Evolutionary conservation across 805 yeast genomes (phyloP).

Genomic region (Wickerhamomyces chambardii): DNA sequence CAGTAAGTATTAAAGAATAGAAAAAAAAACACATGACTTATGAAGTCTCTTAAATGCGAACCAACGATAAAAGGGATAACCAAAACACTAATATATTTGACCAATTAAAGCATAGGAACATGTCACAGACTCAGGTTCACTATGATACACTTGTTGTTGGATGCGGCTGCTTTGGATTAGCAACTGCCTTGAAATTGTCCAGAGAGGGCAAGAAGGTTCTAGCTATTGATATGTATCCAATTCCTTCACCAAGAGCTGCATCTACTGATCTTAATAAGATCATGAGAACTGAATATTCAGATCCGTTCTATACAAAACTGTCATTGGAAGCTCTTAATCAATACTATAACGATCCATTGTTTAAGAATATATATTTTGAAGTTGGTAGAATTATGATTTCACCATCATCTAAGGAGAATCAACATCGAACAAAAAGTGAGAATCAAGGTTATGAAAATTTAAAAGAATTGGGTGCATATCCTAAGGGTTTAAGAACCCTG

Average conservation of each 20-base stretch:
- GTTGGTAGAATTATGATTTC: conserved; percentile 33
- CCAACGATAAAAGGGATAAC: too few relatives aligned
- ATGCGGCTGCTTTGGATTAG: conserved; percentile 38
- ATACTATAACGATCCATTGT: conserved; percentile 28
- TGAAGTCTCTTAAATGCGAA: too few relatives aligned
- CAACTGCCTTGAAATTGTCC: conserved; percentile 30
- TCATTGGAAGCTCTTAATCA: conserved; percentile 33
- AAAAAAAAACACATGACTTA: too few relatives aligned
- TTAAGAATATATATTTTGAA: conserved; percentile 23
- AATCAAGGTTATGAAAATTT: conserved; percentile 25
- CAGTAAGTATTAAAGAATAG: too few relatives aligned
- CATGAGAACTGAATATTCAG: conserved; percentile 37
- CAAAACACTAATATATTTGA: too few relatives aligned
- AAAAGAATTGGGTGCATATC: conserved; percentile 14
- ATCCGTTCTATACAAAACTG: conserved; percentile 29
- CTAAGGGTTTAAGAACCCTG: conserved; percentile 17
- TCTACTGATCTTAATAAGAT: conserved; percentile 41
- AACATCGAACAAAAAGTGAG: conserved; percentile 27
- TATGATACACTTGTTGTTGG: conserved; percentile 17
- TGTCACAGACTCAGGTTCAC: too few relatives aligned
- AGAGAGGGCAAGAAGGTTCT: conserved; percentile 20
- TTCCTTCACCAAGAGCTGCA: conserved; percentile 38
- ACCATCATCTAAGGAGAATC: conserved; percentile 19
- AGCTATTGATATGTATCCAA: conserved; percentile 29
- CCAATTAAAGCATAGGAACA: too few relatives aligned